A percentile compares a stretch with the other conserved stretches of the same genome.
phyloP scores from a whole-genome alignment of 257 asterid species.

The Fraxinus excelsior region DNA sequence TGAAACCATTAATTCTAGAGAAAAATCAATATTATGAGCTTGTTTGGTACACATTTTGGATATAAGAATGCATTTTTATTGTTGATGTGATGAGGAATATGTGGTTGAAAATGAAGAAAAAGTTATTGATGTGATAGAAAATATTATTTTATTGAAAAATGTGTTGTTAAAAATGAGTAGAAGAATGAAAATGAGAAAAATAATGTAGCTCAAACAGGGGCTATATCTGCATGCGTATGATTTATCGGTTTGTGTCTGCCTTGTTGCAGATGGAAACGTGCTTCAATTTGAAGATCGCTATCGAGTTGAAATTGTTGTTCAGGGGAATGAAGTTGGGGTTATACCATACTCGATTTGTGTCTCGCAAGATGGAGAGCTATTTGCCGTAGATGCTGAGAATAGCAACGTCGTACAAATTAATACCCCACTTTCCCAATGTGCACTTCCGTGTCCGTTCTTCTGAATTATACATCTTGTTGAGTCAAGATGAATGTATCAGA shows the following conservation, averaged over 20 bases:
- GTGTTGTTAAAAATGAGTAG: no score
- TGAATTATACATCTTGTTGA: not conserved
- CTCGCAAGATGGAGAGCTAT: conserved; percentile 91
- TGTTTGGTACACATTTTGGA: no score
- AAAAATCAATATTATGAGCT: not conserved
- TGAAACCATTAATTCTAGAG: not conserved
- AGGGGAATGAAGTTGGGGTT: conserved; percentile 89
- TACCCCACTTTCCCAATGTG: conserved; percentile 92
- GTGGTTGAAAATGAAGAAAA: no score
- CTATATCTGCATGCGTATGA: not conserved
- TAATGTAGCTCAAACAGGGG: no score
- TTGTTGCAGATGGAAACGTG: conserved; percentile 66
- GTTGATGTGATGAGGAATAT: no score
- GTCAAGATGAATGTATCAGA: conserved; percentile 11
- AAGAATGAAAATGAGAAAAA: no score
- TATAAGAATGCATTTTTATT: no score
- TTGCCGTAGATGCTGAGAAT: conserved; percentile 87
- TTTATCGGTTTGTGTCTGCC: conserved; percentile 5
- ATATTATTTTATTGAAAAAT: no score
- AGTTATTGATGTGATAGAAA: no score
- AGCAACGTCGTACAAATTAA: conserved; percentile 86
- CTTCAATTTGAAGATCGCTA: conserved; percentile 91
- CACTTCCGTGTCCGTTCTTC: conserved; percentile 27
- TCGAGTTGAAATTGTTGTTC: conserved; percentile 90
- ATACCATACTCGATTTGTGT: conserved; percentile 75